Base-by-base conservation (phyloP, 2,329 filamentous ascomycete genomes). In the Talaromyces funiculosus region DNA sequence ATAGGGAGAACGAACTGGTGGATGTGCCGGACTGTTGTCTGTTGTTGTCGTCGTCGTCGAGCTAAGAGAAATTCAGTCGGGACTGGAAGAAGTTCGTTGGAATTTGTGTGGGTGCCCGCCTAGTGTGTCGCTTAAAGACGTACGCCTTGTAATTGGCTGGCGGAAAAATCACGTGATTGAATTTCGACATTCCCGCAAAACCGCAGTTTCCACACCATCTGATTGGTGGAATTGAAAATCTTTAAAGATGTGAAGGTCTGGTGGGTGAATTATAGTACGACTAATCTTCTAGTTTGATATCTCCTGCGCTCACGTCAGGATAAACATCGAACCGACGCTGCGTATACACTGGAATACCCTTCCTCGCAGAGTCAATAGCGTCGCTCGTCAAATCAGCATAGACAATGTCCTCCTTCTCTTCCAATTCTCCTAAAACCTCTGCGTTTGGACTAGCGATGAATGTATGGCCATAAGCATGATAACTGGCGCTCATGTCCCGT, bases 261-360 rank as follows among this genome's bases (percentile, higher is more conserved):
- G n/a, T 24, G 6, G 40, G 24, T 14, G 20, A 16, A 29, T n/a
- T 51, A 51, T 33, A 35, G 26, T 31, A 7, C 8, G 10, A 26
- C n/a, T 59, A 59, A 38, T 59, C 45, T 20, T 51, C 43, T 4
- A 51, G 5, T 20, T 31, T 58, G 38, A 42, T 33, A 29, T 62
- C 47, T 2, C 84, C 87, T 68, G 84, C 76, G 69, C 86, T 92
- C 33, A 99, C 86, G 80, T 99, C 92, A 0, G 91, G 89, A 74
- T 99, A 99, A 20, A 99, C 89, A 75, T 99, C 94, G 72, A 96
- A 99, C 66, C 94, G 82, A 69, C 94, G 83, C 81, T 99, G 94
- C 18, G 82, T 83, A 68, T 87, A 86, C 57, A 97, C 80, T 2
- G 94, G 94, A 66, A 99, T 96, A 5, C 88, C 88, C 73, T 84